Conservation (phyloP, 1,284 basidiomycete genomes). For the Ustilago tritici region DNA sequence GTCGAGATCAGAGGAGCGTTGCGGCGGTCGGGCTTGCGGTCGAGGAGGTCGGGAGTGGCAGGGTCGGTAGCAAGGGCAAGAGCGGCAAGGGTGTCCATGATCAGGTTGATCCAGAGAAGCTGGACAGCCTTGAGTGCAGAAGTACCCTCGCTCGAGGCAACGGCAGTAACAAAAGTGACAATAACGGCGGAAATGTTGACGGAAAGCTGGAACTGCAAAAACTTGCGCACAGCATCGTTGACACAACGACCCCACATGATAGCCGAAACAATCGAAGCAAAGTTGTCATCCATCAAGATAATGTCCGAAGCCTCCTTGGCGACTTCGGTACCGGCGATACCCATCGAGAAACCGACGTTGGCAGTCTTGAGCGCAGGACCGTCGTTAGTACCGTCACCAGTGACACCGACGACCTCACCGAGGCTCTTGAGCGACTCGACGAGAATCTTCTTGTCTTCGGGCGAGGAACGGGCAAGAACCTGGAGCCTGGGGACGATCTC, state of each 20-base stretch:
- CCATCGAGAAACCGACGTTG: slow-evolving; percentile 77
- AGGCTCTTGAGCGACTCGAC: slow-evolving; percentile 88
- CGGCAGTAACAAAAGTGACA: slow-evolving; percentile 90
- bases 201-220: slow-evolving; percentile 97
- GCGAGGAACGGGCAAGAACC: slow-evolving; percentile 89
- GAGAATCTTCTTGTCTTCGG: slow-evolving; percentile 93
- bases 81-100: slow-evolving; percentile 96
- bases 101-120: slow-evolving; percentile 93
- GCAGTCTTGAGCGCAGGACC: slow-evolving; percentile 91
- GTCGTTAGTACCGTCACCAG: slow-evolving; percentile 98
- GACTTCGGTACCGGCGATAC: slow-evolving; percentile 97
- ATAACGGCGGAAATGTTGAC: slow-evolving; percentile 95
- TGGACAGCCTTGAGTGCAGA: slow-evolving; percentile 94
- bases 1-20: slow-evolving; percentile 87
- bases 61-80: slow-evolving; percentile 96
- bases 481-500: slow-evolving; percentile 74
- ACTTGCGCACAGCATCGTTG: slow-evolving; percentile 96
- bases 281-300: slow-evolving; percentile 96
- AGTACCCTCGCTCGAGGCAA: slow-evolving; percentile 81
- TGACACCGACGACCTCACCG: slow-evolving; percentile 95
- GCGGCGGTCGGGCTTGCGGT: slow-evolving; percentile 90
- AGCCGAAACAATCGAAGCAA: slow-evolving; percentile 90
- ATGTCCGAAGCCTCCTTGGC: slow-evolving; percentile 99
- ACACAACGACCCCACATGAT: slow-evolving; percentile 99
- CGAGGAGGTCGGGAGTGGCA: slow-evolving; percentile 81